Base-by-base conservation (phyloP, 169 alveolate species). In the Eimeria acervulina region DNA sequence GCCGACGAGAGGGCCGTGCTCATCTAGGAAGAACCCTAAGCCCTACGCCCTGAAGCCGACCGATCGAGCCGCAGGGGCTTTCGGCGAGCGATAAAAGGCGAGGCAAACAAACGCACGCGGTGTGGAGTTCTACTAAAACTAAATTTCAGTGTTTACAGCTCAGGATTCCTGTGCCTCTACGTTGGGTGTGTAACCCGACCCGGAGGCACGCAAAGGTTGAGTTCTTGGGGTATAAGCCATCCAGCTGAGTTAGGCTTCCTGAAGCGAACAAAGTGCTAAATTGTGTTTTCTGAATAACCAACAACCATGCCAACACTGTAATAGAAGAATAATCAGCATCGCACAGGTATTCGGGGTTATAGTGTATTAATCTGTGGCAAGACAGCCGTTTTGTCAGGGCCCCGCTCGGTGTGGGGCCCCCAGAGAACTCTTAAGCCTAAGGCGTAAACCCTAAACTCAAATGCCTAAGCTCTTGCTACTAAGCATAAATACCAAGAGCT, bases 371-470 rank as follows among this genome's bases (percentile, higher is more conserved):
- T 72, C 83, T 72, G 51, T 36, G 51, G 51, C 0, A 13, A 17
- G 1, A 2, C 4, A 33, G 2, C 31, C 3, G 52, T 36, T 36
- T 36, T 31, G 52, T 8, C 12, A 1, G 83, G 52, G 47, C 52
- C 83, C 83, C 83, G 51, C 31, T 72, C 83, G 28, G 40, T 10
- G 88, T 44, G 88, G 88, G 88, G 68, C 66, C 88, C 66, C 63
- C 88, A 6, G 42, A 1, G 61, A 78, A 28, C 66, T 2, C 42
- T 44, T 17, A 26, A 42, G n/a, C 44, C 21, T 44, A 42, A n/a
- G 42, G 42, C 88, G 17, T 10, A 15, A 17, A 72, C 47, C 2
- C 31, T 15, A 2, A 8, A 10, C 44, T 15, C 19, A 12, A 1
- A 8, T 36, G 47, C 52, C 12, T 72, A 21, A 4, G 52, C 19